A percentile compares a stretch with the other conserved stretches of the same genome.
Conservation (phyloP, 2,329 filamentous ascomycete species). For the Aureobasidium sp. region DNA sequence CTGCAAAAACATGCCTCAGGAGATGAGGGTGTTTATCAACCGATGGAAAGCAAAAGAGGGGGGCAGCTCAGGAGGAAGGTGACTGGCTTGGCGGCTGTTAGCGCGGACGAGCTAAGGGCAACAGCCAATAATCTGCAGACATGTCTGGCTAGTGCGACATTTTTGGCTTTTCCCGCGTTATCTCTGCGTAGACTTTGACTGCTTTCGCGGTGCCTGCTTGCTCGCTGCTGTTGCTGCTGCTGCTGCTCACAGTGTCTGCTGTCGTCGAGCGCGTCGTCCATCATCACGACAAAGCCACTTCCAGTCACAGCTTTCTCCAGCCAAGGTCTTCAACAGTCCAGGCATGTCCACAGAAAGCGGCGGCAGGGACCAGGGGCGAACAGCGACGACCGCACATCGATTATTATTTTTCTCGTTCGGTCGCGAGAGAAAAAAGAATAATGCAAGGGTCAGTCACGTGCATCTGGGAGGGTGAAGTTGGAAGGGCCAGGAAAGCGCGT, state of each 20-base stretch:
- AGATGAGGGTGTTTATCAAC: background rate
- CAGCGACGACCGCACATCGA: background rate
- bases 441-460: conserved; percentile 11
- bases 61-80: background rate
- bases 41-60: conserved; percentile 1
- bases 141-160: conserved; percentile 6
- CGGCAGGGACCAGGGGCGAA: background rate
- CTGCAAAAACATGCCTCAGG: conserved; percentile 7
- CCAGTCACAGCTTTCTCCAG: background rate
- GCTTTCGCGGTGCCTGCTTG: conserved; percentile 3
- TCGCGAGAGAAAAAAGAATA: background rate
- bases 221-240: background rate
- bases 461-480: conserved; percentile 2
- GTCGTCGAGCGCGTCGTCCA: background rate
- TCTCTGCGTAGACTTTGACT: conserved; percentile 13
- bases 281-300: background rate
- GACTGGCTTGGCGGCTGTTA: conserved; percentile 7
- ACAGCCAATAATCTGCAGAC: conserved; percentile 6
- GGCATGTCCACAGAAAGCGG: background rate
- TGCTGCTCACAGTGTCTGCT: conserved; percentile 7
- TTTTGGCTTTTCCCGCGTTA: conserved; percentile 8
- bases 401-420: background rate
- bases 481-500: background rate
- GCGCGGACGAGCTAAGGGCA: background rate
- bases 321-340: conserved; percentile 8